Conservation (phyloP, 2,329 filamentous ascomycete genomes). For the Sphaerostilbella broomeana region DNA sequence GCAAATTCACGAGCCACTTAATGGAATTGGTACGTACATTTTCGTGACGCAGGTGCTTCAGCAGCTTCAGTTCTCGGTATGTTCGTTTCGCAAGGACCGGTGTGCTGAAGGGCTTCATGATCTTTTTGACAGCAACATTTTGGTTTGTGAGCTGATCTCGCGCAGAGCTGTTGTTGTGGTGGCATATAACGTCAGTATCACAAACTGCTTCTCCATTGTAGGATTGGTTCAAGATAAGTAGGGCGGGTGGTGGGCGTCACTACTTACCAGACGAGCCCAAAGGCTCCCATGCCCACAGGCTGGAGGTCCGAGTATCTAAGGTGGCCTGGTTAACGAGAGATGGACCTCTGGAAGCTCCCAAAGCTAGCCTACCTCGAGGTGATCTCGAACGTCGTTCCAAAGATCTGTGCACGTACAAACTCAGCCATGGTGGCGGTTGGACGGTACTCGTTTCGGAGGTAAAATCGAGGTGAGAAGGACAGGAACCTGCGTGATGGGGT, state of each 20-base stretch:
- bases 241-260: too few relatives aligned
- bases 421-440: constrained; percentile 71
- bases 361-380: constrained; percentile 70
- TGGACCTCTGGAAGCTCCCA: not conserved
- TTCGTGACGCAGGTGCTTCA: constrained; percentile 95
- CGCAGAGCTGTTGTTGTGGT: constrained; percentile 62
- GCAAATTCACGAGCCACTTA: not conserved
- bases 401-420: constrained; percentile 98
- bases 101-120: constrained; percentile 99
- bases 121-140: constrained; percentile 98
- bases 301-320: constrained; percentile 92
- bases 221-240: not conserved
- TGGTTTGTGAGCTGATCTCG: constrained; percentile 96
- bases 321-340: constrained; percentile 1
- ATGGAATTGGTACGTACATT: constrained; percentile 55
- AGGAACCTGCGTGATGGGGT: too few relatives aligned
- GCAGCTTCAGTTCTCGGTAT: constrained; percentile 91
- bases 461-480: too few relatives aligned
- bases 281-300: constrained; percentile 97
- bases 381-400: constrained; percentile 99
- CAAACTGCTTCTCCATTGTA: constrained; percentile 5
- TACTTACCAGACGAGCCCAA: constrained; percentile 90
- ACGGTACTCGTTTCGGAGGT: too few relatives aligned
- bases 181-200: constrained; percentile 2
- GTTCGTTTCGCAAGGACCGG: constrained; percentile 95